Base-by-base conservation (phyloP, 1,284 basidiomycete species). In the Stereum hirsutum region DNA sequence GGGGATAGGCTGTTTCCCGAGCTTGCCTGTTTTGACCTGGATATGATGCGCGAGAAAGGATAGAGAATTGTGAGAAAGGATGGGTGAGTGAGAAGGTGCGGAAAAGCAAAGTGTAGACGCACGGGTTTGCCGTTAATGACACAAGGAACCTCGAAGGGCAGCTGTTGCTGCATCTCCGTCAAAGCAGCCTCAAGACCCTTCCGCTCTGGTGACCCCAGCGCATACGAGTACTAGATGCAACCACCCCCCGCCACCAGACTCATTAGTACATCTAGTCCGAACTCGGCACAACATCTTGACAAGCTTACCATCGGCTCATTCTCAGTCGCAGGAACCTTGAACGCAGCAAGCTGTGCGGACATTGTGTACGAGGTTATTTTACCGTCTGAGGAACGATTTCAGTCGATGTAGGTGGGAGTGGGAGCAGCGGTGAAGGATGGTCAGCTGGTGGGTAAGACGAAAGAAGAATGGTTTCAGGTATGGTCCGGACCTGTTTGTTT, bases 91-190 rank as follows among this genome's bases (percentile, higher is more conserved):
- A 3, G n/a, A 8, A 17, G 25, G 42, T 53, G 23, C 17, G 14
- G 12, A 39, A n/a, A 21, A 23, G 33, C 14, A 15, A 15, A 36
- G 5, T 12, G 17, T 19, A n/a, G 20, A 63, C 82, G 52, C 51
- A 91, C 90, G 55, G 80, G 75, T 64, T 90, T 82, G 46, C 96
- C 95, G 58, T 97, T 89, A 56, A 99, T 77, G 52, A 99, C 73
- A 57, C 87, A 87, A 19, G 95, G 95, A 1, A 99, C 88, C 57
- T 96, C 87, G 60, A 91, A 90, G 3, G 93, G 93, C 4, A 86
- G 70, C 51, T 83, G 69, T 50, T 84, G 74, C 59, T 89, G 74
- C 81, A 98, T 87, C 68, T 90, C 73, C 27, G 68, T 63, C 53
- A 99, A 61, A 10, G 89, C 89, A 34, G 75, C 80, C 57, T 88